A percentile compares a stretch with the other conserved stretches of the same genome.
Evolutionary conservation across 148 eudicot species (phyloP).

Genomic region (Polygonum maritimum): DNA sequence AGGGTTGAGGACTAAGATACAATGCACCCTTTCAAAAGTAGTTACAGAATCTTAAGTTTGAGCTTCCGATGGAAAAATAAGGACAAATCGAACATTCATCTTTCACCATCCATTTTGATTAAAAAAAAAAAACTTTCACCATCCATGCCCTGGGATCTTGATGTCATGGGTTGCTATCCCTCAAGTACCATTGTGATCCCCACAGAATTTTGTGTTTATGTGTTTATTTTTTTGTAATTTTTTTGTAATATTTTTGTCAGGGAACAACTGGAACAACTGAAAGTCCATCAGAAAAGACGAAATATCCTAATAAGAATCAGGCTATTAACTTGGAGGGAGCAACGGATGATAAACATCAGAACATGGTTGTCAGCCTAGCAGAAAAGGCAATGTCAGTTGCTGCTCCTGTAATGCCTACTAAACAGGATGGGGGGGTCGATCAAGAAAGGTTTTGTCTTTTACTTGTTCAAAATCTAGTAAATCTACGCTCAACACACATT

Average conservation of each 20-base stretch:
- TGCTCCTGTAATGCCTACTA: slow-evolving; percentile 85
- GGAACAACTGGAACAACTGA: slow-evolving; percentile 23
- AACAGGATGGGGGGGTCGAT: slow-evolving; percentile 81
- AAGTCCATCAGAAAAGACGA: slow-evolving; percentile 23
- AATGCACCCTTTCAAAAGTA: too few species aligned
- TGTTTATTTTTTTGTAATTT: not conserved
- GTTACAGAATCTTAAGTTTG: too few species aligned
- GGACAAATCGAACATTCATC: too few species aligned
- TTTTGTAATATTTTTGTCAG: slow-evolving; percentile 19
- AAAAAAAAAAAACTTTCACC: too few species aligned
- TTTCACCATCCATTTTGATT: too few species aligned
- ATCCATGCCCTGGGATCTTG: too few species aligned
- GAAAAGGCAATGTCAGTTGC: slow-evolving; percentile 98
- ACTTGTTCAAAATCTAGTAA: not conserved
- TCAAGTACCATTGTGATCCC: not conserved
- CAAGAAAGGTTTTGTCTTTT: slow-evolving; percentile 59
- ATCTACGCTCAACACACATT: not conserved
- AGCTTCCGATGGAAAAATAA: too few species aligned
- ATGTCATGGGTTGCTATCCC: not conserved
- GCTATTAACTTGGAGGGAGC: slow-evolving; percentile 28
- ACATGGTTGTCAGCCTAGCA: slow-evolving; percentile 68
- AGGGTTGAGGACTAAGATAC: too few species aligned
- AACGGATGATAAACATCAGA: slow-evolving; percentile 29
- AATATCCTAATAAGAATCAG: slow-evolving; percentile 18
- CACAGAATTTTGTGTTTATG: not conserved